phyloP scores from a whole-genome alignment of 2,329 filamentous ascomycete species.

The Raffaelea ambrosiae region DNA sequence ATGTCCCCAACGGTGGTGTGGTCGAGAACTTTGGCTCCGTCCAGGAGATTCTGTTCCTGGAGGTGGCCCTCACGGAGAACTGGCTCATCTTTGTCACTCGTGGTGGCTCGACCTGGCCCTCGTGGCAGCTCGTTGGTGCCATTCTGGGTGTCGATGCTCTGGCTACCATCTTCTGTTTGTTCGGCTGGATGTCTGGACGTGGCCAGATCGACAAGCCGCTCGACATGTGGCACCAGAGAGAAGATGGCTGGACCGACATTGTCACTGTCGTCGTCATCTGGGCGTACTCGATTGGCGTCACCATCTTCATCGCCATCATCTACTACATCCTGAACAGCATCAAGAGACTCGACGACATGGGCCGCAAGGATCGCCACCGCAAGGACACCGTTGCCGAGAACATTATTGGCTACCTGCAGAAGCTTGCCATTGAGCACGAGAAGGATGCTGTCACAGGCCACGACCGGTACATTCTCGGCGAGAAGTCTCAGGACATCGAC shows the following conservation, averaged over 20 bases:
- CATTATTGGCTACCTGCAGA: conserved; percentile 55
- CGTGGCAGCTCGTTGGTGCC: conserved; percentile 63
- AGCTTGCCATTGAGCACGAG: conserved; percentile 54
- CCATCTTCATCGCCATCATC: conserved; percentile 56
- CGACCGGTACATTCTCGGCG: conserved; percentile 23
- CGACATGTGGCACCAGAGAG: conserved; percentile 17
- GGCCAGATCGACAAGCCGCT: conserved; percentile 5
- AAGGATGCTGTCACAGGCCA: conserved; percentile 35
- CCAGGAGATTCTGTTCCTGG: conserved; percentile 66
- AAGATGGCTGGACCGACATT: conserved; percentile 34
- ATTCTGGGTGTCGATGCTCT: conserved; percentile 65
- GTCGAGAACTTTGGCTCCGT: conserved; percentile 67
- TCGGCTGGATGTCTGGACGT: conserved; percentile 61
- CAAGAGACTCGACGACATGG: conserved; percentile 50
- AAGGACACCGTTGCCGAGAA: conserved; percentile 59
- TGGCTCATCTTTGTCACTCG: conserved; percentile 75
- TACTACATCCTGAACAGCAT: conserved; percentile 55
- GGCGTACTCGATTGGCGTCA: conserved; percentile 56
- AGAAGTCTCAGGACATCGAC: conserved; percentile 12
- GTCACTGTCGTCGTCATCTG: conserved; percentile 58
- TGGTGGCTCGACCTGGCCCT: conserved; percentile 63
- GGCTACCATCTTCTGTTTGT: conserved; percentile 65
- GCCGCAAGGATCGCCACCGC: conserved; percentile 51
- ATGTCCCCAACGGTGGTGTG: conserved; percentile 61
- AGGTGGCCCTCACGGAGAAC: conserved; percentile 67